Conservation (phyloP, 2,329 filamentous ascomycete species). For the Diaporthe ilicicola region DNA sequence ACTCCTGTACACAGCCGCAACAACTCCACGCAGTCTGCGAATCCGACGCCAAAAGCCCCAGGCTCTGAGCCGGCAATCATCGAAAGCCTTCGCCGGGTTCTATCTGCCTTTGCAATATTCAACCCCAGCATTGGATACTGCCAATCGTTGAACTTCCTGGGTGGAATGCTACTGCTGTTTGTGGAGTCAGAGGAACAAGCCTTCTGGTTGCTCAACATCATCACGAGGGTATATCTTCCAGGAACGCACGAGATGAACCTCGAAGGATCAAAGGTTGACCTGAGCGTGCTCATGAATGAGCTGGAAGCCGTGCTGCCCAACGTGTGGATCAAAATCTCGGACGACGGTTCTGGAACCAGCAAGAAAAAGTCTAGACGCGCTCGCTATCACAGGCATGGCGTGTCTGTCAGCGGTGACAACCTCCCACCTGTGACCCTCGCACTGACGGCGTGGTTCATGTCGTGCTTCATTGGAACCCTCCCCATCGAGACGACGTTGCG, state of each 20-base stretch:
- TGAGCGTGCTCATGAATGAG: constrained; percentile 90
- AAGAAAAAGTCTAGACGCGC: constrained; percentile 29
- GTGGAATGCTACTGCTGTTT: constrained; percentile 88
- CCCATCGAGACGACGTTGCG: constrained; percentile 91
- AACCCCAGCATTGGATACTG: constrained; percentile 95
- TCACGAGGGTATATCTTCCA: constrained; percentile 86
- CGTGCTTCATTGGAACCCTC: constrained; percentile 90
- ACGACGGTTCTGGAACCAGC: constrained; percentile 28
- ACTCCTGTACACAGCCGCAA: constrained; percentile 40
- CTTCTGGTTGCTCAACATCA: constrained; percentile 93
- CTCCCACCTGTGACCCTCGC: constrained; percentile 91
- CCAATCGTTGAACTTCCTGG: constrained; percentile 94
- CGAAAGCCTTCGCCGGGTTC: constrained; percentile 80
- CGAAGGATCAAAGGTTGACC: constrained; percentile 91
- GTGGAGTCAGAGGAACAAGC: constrained; percentile 87
- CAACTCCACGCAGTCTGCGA: constrained; percentile 33
- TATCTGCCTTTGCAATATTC: constrained; percentile 90
- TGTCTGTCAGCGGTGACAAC: constrained; percentile 21
- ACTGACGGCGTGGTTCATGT: constrained; percentile 98
- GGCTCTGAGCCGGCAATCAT: constrained; percentile 79
- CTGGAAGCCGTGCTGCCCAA: constrained; percentile 83
- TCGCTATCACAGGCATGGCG: constrained; percentile 6
- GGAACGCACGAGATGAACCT: constrained; percentile 91
- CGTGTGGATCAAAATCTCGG: constrained; percentile 84
- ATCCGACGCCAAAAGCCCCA: constrained; percentile 43